Percentiles rank a stretch among this genome's conserved stretches.
phyloP scores from a whole-genome alignment of 441 rosid genomes.

The Cnidoscolus chayamansa region DNA sequence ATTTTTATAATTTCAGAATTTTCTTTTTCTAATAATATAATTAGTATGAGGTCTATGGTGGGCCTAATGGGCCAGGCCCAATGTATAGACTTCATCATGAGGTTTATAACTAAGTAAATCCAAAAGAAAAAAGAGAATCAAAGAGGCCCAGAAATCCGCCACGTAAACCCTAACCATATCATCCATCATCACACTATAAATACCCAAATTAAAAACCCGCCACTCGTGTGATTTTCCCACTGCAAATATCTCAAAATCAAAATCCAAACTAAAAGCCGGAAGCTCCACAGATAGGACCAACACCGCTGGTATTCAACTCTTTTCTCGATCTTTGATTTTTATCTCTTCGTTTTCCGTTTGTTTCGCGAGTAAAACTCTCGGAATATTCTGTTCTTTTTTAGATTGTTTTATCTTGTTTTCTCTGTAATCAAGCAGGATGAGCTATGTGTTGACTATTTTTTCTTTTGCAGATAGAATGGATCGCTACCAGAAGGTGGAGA shows the following conservation, averaged over 20 bases:
- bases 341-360: not conserved
- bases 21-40: too few species aligned
- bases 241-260: not conserved
- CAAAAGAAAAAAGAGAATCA: not conserved
- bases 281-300: slow-evolving; percentile 5
- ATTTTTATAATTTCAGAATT: not conserved
- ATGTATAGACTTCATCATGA: too few species aligned
- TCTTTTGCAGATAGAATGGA: slow-evolving; percentile 23
- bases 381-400: not conserved
- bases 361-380: not conserved
- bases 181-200: slow-evolving; percentile 3
- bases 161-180: slow-evolving; percentile 21
- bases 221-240: not conserved
- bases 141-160: not conserved
- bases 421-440: not conserved
- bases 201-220: slow-evolving; percentile 21
- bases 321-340: not conserved
- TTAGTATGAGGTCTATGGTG: too few species aligned
- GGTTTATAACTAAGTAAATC: too few species aligned
- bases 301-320: slow-evolving; percentile 5
- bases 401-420: not conserved
- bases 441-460: not conserved
- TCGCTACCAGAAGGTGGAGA: slow-evolving; percentile 39
- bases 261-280: not conserved
- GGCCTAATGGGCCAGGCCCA: too few species aligned